phyloP scores from a whole-genome alignment of 2,329 filamentous ascomycete genomes.

The Chaetomium strumarium region DNA sequence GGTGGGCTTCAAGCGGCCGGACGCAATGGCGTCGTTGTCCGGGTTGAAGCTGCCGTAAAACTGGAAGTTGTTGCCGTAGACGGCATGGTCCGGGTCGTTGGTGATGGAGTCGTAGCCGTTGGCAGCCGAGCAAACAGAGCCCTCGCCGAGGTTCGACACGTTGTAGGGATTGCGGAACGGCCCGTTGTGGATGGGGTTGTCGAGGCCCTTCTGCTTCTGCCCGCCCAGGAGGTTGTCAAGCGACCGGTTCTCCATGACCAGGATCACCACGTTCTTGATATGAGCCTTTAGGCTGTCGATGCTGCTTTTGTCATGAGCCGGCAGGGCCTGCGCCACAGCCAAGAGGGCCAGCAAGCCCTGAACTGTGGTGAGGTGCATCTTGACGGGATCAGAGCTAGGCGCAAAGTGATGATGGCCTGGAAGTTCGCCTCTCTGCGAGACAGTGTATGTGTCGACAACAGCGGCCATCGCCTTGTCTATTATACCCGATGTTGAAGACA shows the following conservation, averaged over 20 bases:
- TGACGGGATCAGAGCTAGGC: background rate
- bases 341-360: constrained; percentile 7
- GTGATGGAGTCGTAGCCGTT: constrained; percentile 37
- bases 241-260: constrained; percentile 42
- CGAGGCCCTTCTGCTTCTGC: constrained; percentile 33
- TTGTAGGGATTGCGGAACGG: constrained; percentile 38
- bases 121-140: constrained; percentile 28
- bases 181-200: constrained; percentile 38
- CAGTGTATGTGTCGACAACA: background rate
- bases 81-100: constrained; percentile 37
- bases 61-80: constrained; percentile 39
- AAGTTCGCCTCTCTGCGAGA: too few species aligned
- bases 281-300: constrained; percentile 27
- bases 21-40: constrained; percentile 32
- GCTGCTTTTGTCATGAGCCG: constrained; percentile 9
- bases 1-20: constrained; percentile 23
- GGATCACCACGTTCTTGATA: constrained; percentile 44
- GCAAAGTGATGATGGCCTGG: background rate
- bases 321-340: background rate
- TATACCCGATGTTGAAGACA: background rate
- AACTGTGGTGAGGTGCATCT: background rate
- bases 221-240: constrained; percentile 40
- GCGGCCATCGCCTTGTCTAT: background rate
- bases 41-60: constrained; percentile 38
- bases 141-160: constrained; percentile 23